Base-by-base conservation (phyloP, 2,329 filamentous ascomycete genomes). In the Aspergillus terreus region DNA sequence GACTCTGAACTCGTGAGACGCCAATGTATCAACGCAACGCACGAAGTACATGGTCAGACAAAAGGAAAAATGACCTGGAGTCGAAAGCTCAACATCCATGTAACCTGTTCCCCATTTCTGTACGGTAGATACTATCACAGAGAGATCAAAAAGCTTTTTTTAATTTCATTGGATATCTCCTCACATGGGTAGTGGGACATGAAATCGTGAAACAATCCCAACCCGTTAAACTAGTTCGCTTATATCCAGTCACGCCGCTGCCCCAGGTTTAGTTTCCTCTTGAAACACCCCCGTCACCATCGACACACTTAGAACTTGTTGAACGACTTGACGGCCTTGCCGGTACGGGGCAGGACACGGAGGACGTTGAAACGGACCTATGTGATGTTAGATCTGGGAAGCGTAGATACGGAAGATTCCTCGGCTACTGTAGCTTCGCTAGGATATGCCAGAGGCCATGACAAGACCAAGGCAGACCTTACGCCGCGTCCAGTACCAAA, bases 291-390 rank as follows among this genome's bases (percentile, higher is more conserved):
- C 54, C 54, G 56, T 57, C 63, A 53, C 61, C 59, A 53, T 56
- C 61, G 58, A 63, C 55, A 56, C 66, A 62, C 69, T 86, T 96
- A 99, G 84, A 99, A 99, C 85, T 99, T 99, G 83, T 78, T 83
- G 86, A 99, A 99, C 78, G 86, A 79, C 91, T 99, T 99, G 78
- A 96, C 91, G 70, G 85, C 80, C 87, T 96, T 96, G 81, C 92
- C 90, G 71, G 90, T 96, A 82, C 92, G 87, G 80, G 92, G 92
- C 72, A 97, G 88, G 71, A 99, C 94, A 74, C 94, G 92, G 76
- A 99, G 90, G 76, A 96, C 92, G 83, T 99, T 99, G 90, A 99
- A 99, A 76, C 94, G 94, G 75, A 96, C 88, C 91, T 95, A 46
- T 54, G 48, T 35, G 45, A 51, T 51, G 53, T 66, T 58, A 68